Evolutionary conservation across 1,284 basidiomycete genomes (phyloP), one percentile per base, ranked within the genome.

Genomic region (Ceraceosorus guamensis): DNA sequence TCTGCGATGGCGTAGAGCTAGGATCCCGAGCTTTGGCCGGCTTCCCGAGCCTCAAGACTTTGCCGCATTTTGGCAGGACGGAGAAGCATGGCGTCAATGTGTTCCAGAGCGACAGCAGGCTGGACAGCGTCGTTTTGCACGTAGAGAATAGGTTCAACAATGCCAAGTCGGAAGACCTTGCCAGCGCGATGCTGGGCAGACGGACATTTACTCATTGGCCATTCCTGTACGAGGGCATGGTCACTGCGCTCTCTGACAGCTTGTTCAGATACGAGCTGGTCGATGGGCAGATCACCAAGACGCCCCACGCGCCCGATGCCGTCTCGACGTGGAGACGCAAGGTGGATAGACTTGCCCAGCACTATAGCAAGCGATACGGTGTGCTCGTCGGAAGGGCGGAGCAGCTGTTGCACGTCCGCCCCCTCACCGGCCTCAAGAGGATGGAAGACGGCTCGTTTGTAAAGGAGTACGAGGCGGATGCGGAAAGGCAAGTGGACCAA

Each of bases 11-110:
- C 33, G 92, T 92, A 8, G 83, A 85, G 62, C 84, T 95, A 8
- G 93, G 93, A 45, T 83, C 83, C 7, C 82, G 87, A 24, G 89
- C 91, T 1, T 82, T 97, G 5, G 91, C 95, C 0, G 93, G 95
- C 16, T 98, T 98, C 82, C 93, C 93, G 0, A 92, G 91, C 0
- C 80, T 98, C 33, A 83, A 93, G 65, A 97, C 91, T 0, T 81
- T 98, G 3, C 88, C 88, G 0, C 83, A 91, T 74, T 84, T 83
- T 4, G 85, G 87, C 1, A 78, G 81, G 18, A 81, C 97, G 7
- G 89, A 85, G 13, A 83, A 85, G 76, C 92, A 97, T 72, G 85
- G 87, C 37, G 91, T 98, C 67, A 96, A 91, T 71, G 86, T 98
- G 6, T 95, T 97, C 78, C 89, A 91, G 54, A 81, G 84, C 4